Evolutionary conservation across 2,329 filamentous ascomycete species (phyloP).

Genomic region (Pseudogymnoascus sp.): DNA sequence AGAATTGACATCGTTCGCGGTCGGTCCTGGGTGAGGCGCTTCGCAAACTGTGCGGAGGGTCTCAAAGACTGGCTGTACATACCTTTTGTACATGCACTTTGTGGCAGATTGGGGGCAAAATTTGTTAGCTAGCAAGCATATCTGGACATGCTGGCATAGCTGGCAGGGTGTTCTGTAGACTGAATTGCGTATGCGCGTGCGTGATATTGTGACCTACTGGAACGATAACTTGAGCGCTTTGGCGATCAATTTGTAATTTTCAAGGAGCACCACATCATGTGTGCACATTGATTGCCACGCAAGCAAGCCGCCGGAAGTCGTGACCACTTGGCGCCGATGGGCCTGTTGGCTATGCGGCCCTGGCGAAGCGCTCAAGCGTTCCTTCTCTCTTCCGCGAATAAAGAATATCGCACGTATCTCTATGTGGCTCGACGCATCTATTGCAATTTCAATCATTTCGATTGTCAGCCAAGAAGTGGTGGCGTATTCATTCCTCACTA

Average conservation of each 20-base stretch:
- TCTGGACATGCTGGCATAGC: neutral
- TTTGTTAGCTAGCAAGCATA: neutral
- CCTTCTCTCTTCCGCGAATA: neutral
- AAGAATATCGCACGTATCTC: neutral
- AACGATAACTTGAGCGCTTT: neutral
- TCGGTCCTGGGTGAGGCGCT: slow-evolving; percentile 31
- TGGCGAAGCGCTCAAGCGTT: neutral
- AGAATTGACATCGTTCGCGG: slow-evolving; percentile 22
- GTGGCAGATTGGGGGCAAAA: neutral
- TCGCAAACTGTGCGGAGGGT: slow-evolving; percentile 23
- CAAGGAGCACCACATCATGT: neutral
- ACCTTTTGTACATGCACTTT: slow-evolving; percentile 21
- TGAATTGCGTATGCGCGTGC: neutral
- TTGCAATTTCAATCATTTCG: slow-evolving; percentile 4
- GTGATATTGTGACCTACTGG: neutral
- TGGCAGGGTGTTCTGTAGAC: neutral
- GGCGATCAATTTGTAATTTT: slow-evolving; percentile 11
- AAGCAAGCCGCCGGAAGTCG: neutral
- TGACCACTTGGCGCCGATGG: neutral
- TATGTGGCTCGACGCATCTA: slow-evolving; percentile 4
- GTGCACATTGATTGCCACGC: neutral
- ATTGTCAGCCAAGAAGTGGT: slow-evolving; percentile 1
- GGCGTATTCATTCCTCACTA: neutral
- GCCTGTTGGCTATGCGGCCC: neutral
- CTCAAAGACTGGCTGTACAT: slow-evolving; percentile 32